Evolutionary conservation across 306 rosid species (phyloP).

Genomic region (Dalbergia cultrata): DNA sequence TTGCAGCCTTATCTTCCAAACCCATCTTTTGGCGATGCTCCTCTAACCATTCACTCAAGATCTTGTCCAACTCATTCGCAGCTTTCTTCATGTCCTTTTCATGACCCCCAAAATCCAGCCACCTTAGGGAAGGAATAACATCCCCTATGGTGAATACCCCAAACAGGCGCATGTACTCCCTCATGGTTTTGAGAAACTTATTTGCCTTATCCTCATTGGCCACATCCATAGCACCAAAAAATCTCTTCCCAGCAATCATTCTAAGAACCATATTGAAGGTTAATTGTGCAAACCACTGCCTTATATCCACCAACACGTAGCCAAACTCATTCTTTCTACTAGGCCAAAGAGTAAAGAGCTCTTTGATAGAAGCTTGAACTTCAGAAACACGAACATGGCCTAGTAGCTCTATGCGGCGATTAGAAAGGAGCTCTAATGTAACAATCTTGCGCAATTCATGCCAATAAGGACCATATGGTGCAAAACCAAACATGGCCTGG

Average conservation of each 20-base stretch:
- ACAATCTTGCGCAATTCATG: conserved; percentile 48
- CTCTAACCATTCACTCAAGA: conserved; percentile 25
- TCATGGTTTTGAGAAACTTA: background rate
- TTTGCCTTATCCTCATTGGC: conserved; percentile 16
- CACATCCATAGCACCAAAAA: conserved; percentile 2
- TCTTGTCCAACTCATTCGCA: background rate
- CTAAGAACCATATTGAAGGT: conserved; percentile 33
- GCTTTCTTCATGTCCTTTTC: conserved; percentile 20
- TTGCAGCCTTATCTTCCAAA: background rate
- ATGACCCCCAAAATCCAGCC: conserved; percentile 34
- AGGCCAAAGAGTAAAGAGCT: conserved; percentile 35
- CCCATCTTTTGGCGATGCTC: background rate
- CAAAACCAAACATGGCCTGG: conserved; percentile 36
- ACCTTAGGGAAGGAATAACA: conserved; percentile 43
- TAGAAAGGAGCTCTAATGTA: conserved; percentile 30
- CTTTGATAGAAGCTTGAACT: conserved; percentile 28
- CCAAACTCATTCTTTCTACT: background rate
- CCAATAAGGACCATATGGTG: conserved; percentile 57
- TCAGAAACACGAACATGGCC: conserved; percentile 23
- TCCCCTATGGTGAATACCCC: conserved; percentile 37
- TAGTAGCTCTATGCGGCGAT: conserved; percentile 37
- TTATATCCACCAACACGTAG: conserved; percentile 43
- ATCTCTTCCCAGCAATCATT: conserved; percentile 37
- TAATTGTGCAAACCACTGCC: conserved; percentile 36
- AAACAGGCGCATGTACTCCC: conserved; percentile 22